Percentiles rank a stretch among this genome's conserved stretches.
Conservation (phyloP, 805 yeast genomes). For the Pichia exigua region DNA sequence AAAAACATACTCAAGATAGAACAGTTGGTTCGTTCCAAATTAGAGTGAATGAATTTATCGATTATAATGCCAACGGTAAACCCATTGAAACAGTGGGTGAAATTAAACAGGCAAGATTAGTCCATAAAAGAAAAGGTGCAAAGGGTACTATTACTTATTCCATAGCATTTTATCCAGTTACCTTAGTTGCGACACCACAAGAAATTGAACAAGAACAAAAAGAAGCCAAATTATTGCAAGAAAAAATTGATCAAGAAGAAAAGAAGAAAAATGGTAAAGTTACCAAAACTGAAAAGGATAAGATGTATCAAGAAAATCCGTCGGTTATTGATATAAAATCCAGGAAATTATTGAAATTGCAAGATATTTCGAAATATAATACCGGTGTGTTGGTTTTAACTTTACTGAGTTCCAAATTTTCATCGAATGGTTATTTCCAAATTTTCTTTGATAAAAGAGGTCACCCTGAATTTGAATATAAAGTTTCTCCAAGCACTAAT, state of each 20-base stretch:
- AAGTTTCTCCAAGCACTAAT: constrained; percentile 36
- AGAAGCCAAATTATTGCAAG: constrained; percentile 20
- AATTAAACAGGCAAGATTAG: constrained; percentile 52
- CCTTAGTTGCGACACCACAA: constrained; percentile 70
- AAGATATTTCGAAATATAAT: constrained; percentile 47
- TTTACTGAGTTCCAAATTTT: constrained; percentile 50
- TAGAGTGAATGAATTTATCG: constrained; percentile 57
- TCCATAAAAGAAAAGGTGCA: constrained; percentile 65
- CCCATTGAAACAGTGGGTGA: constrained; percentile 53
- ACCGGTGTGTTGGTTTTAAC: constrained; percentile 75
- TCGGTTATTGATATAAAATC: constrained; percentile 27
- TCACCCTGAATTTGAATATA: constrained; percentile 51
- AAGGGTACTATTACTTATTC: constrained; percentile 73
- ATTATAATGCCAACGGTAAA: constrained; percentile 55
- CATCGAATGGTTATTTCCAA: constrained; percentile 60
- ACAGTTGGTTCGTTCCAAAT: constrained; percentile 78
- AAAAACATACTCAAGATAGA: constrained; percentile 70
- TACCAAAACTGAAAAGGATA: constrained; percentile 25
- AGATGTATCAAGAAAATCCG: constrained; percentile 10
- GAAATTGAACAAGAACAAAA: constrained; percentile 52
- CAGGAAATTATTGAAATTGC: constrained; percentile 47
- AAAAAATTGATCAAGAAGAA: constrained; percentile 26
- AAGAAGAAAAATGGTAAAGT: constrained; percentile 17
- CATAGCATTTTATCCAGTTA: constrained; percentile 74
- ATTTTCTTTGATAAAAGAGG: constrained; percentile 71